Evolutionary conservation across 441 rosid genomes (phyloP).

Genomic region (Erodium trifolium): DNA sequence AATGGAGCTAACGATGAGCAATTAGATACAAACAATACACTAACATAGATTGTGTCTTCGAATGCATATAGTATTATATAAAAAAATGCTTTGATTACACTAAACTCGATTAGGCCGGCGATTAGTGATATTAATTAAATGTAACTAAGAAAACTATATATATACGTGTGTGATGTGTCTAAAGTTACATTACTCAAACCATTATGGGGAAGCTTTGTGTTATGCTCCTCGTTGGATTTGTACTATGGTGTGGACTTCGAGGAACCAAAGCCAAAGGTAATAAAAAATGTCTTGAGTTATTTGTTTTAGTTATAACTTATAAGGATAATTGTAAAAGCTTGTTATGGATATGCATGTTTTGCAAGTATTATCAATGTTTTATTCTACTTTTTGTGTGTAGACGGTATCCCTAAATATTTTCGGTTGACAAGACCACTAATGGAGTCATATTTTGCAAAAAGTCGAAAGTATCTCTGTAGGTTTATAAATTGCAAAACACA

Average conservation of each 20-base stretch:
- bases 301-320: neutral
- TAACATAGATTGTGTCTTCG: neutral
- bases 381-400: too few relatives aligned
- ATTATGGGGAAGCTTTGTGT: neutral
- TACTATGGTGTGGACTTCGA: neutral
- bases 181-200: neutral
- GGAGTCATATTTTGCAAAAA: too few relatives aligned
- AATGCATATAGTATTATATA: neutral
- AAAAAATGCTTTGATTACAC: neutral
- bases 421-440: too few relatives aligned
- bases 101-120: slow-evolving; percentile 8
- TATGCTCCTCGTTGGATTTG: neutral
- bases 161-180: neutral
- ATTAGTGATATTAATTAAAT: neutral
- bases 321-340: too few relatives aligned
- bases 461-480: too few relatives aligned
- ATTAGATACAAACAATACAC: slow-evolving; percentile 5
- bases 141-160: neutral
- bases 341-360: too few relatives aligned
- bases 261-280: neutral
- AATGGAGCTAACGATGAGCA: neutral
- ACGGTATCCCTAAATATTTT: too few relatives aligned
- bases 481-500: too few relatives aligned
- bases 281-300: neutral
- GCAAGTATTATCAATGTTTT: too few relatives aligned